A percentile compares a stretch with the other conserved stretches of the same genome.
Conservation (phyloP, 768 basidiomycete species). For the Kondoa subrosea region DNA sequence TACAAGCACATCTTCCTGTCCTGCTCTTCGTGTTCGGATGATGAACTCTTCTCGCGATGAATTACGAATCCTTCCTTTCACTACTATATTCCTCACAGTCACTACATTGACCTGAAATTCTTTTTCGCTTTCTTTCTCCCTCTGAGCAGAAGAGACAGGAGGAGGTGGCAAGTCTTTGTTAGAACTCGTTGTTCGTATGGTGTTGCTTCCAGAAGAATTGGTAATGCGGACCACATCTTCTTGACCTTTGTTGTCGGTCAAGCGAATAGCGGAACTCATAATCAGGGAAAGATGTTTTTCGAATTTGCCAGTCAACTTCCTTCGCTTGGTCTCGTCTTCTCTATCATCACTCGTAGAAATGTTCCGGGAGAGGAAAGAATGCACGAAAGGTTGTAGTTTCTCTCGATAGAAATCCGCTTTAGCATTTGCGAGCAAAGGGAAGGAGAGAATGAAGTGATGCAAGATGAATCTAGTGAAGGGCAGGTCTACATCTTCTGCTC, state of each 20-base stretch:
- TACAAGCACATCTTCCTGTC: constrained; percentile 62
- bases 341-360: constrained; percentile 43
- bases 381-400: constrained; percentile 87
- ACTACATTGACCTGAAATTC: constrained; percentile 82
- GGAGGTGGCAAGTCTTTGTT: constrained; percentile 9
- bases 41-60: constrained; percentile 93
- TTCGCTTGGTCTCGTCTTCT: constrained; percentile 44
- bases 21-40: constrained; percentile 62
- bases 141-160: neutral
- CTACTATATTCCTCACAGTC: constrained; percentile 61
- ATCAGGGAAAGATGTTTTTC: constrained; percentile 75
- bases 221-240: constrained; percentile 83
- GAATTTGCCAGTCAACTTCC: constrained; percentile 54
- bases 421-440: constrained; percentile 80
- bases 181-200: neutral
- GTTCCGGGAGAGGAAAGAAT: constrained; percentile 62
- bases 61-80: constrained; percentile 70
- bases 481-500: constrained; percentile 42
- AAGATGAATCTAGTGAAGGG: constrained; percentile 81
- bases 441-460: constrained; percentile 78
- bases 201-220: constrained; percentile 35
- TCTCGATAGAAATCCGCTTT: constrained; percentile 81
- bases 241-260: constrained; percentile 43
- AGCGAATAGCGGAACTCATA: constrained; percentile 61
- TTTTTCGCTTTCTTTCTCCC: constrained; percentile 34